Evolutionary conservation across 2,329 filamentous ascomycete genomes (phyloP).

Genomic region (Aspergillus puulaauensis): DNA sequence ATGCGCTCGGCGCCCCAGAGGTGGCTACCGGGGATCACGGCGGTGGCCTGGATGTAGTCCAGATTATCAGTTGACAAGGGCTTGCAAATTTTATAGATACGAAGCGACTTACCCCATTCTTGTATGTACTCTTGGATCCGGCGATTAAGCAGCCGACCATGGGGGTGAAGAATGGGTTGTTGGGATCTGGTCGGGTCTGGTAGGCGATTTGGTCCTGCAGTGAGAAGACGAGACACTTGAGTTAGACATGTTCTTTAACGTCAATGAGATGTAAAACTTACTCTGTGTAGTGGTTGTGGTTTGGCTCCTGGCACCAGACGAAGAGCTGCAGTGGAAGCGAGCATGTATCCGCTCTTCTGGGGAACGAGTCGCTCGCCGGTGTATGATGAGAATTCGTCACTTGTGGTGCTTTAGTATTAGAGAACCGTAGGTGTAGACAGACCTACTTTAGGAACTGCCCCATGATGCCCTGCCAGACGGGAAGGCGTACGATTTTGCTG

Average conservation of each 20-base stretch:
- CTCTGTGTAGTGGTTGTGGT: constrained; percentile 4
- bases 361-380: constrained; percentile 1
- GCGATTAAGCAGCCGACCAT: constrained; percentile 8
- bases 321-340: constrained; percentile 3
- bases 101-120: neutral
- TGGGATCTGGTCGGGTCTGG: constrained; percentile 1
- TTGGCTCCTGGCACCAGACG: constrained; percentile 5
- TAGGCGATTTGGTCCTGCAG: constrained; percentile 7
- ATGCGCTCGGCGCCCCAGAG: constrained; percentile 4
- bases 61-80: neutral
- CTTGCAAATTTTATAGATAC: neutral
- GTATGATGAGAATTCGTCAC: constrained; percentile 6
- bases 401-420: neutral
- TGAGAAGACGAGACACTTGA: neutral
- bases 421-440: too few relatives aligned
- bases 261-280: neutral
- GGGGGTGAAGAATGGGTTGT: constrained; percentile 5
- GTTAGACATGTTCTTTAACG: neutral
- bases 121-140: neutral
- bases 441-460: neutral
- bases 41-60: neutral
- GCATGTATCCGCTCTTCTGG: constrained; percentile 10
- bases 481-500: constrained; percentile 2
- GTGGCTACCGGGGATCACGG: constrained; percentile 4
- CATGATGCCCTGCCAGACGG: constrained; percentile 5